phyloP scores from a whole-genome alignment of 441 rosid species.

The Arabidopsis lyrata region DNA sequence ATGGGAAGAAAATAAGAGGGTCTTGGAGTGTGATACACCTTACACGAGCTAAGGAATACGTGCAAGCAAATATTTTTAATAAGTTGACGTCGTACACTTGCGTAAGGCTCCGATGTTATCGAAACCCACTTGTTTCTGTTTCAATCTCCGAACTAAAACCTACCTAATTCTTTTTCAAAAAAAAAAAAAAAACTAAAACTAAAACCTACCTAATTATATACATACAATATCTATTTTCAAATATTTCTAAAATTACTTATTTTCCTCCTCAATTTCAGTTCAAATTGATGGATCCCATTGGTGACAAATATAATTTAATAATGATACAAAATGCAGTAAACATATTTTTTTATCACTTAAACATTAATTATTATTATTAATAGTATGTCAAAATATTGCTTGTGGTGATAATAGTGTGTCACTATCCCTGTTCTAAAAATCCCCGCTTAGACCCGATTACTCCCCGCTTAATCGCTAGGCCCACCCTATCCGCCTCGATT shows the following conservation, averaged over 20 bases:
- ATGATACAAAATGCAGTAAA: not conserved
- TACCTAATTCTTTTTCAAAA: not conserved
- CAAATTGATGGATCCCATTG: not conserved
- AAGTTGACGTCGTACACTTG: constrained; percentile 35
- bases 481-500: no score
- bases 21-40: constrained; percentile 29
- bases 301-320: not conserved
- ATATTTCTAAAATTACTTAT: not conserved
- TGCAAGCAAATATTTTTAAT: constrained; percentile 37
- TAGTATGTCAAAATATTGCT: no score
- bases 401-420: not conserved
- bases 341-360: no score
- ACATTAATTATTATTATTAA: no score
- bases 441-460: no score
- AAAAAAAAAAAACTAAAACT: no score
- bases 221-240: not conserved
- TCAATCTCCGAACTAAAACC: constrained; percentile 2
- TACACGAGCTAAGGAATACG: constrained; percentile 27
- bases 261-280: not conserved
- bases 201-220: not conserved
- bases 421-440: no score
- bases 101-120: constrained; percentile 37
- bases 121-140: constrained; percentile 32
- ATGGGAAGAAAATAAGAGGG: not conserved
- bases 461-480: no score